phyloP scores from a whole-genome alignment of 208 protist species.

The Trichomonas tenax region DNA sequence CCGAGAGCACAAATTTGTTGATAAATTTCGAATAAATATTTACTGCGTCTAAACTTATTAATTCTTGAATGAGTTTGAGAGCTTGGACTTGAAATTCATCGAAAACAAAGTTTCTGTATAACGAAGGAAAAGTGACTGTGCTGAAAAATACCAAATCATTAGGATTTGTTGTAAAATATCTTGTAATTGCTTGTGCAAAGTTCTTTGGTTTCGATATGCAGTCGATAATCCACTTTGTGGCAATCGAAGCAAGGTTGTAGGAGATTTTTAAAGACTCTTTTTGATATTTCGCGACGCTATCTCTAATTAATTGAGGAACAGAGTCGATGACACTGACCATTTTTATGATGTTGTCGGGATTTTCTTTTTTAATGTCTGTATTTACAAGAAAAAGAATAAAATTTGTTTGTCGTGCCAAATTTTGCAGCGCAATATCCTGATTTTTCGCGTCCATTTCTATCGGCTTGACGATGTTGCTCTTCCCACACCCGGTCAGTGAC shows the following conservation, averaged over 20 bases:
- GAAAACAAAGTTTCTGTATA: not conserved
- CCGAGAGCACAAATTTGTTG: not conserved
- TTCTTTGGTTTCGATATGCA: not conserved
- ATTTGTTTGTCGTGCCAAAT: not conserved
- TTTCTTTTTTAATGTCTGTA: not conserved
- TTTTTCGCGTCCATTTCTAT: not conserved
- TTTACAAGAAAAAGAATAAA: not conserved
- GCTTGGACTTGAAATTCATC: not conserved
- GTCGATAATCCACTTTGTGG: not conserved
- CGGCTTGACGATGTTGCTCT: not conserved
- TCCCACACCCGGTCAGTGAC: not conserved
- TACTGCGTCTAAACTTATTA: not conserved
- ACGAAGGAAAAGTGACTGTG: not conserved
- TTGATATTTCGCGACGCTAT: not conserved
- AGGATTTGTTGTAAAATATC: not conserved
- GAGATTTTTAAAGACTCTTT: not conserved
- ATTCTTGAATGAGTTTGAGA: not conserved
- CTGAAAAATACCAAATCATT: not conserved
- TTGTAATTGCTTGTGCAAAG: not conserved
- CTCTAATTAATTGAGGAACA: not conserved
- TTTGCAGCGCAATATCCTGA: not conserved
- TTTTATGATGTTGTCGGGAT: not conserved
- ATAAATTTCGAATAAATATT: not conserved
- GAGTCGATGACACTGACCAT: not conserved
- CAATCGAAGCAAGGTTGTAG: not conserved